Evolutionary conservation across 139 green algal species (phyloP).

Genomic region (Nannochloris sp.): DNA sequence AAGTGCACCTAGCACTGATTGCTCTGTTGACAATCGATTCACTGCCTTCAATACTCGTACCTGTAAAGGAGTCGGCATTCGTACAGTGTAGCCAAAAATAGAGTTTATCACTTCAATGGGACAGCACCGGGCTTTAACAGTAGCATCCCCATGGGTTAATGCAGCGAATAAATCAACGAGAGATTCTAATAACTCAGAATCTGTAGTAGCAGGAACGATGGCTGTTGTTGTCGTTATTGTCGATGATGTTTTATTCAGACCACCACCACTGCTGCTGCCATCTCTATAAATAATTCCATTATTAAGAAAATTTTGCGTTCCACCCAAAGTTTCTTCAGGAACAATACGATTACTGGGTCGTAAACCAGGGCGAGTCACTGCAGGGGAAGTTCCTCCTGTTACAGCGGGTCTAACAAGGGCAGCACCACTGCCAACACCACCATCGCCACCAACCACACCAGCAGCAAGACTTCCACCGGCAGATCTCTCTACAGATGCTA

Average conservation of each 20-base stretch:
- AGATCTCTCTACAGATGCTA: conserved; percentile 4
- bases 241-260: too few species aligned
- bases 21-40: conserved; percentile 21
- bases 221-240: neutral
- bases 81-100: neutral
- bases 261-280: too few species aligned
- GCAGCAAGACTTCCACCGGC: too few species aligned
- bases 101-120: conserved; percentile 6
- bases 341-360: neutral
- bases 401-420: too few species aligned
- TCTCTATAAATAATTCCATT: too few species aligned
- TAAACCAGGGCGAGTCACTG: too few species aligned
- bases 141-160: conserved; percentile 37
- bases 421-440: too few species aligned
- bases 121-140: conserved; percentile 62
- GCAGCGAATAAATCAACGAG: conserved; percentile 5
- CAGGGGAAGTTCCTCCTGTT: too few species aligned
- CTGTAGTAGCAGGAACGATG: neutral
- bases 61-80: conserved; percentile 1
- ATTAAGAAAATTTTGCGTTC: too few species aligned
- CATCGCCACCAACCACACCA: too few species aligned
- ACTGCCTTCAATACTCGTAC: conserved; percentile 11
- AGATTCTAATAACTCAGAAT: neutral
- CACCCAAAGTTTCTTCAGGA: neutral
- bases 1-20: conserved; percentile 49